These are phyloP conservation scores for Fraxinus pennsylvanica DNA, from an alignment of 257 asterid species.

Conservation along the genomic window DNA sequence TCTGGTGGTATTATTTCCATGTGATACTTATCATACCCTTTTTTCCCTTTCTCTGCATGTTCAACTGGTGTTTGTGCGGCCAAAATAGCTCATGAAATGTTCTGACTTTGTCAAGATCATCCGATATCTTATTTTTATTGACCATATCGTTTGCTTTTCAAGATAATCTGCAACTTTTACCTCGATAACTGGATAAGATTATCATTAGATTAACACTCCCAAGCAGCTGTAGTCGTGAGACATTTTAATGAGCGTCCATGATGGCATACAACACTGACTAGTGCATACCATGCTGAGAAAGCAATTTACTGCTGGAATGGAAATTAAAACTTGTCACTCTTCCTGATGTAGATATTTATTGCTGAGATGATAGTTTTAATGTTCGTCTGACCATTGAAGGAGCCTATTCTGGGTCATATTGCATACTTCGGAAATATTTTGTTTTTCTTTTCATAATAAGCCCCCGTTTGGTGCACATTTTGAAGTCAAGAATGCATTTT, in stretches of 20 bases:
- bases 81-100: neutral
- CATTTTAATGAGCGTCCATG: neutral
- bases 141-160: neutral
- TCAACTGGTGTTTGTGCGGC: neutral
- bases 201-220: neutral
- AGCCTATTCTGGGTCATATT: neutral
- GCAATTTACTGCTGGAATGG: neutral
- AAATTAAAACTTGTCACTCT: neutral
- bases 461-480: too few species aligned
- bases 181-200: neutral
- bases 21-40: neutral
- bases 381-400: neutral
- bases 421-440: neutral
- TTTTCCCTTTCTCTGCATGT: neutral
- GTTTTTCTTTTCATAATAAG: neutral
- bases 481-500: too few species aligned
- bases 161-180: neutral
- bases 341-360: neutral
- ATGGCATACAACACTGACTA: neutral
- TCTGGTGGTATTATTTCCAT: neutral
- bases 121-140: neutral
- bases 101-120: neutral
- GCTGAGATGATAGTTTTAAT: neutral
- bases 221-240: neutral
- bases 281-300: neutral